Evolutionary conservation across 805 yeast genomes (phyloP).

Genomic region (Ogataea nakhonphanomensis): DNA sequence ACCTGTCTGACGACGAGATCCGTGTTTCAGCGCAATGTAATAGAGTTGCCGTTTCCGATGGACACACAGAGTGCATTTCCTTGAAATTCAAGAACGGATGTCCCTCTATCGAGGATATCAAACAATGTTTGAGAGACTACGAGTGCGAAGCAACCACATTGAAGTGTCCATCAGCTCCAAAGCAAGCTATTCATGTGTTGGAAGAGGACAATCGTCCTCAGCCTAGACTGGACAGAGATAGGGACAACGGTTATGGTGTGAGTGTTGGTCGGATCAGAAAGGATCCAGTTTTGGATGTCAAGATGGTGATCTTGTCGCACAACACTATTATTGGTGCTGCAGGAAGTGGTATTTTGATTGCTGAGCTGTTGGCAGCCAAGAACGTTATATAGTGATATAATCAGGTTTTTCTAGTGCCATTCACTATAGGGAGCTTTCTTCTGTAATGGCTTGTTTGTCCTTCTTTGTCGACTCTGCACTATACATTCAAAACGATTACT

Average conservation of each 20-base stretch:
- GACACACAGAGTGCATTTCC: constrained; percentile 94
- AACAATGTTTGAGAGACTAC: constrained; percentile 65
- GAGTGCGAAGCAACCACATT: constrained; percentile 77
- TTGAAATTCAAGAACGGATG: constrained; percentile 78
- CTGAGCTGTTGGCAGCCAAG: constrained; percentile 81
- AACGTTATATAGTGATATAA: constrained; percentile 49
- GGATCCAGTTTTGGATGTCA: constrained; percentile 89
- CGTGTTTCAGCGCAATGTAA: constrained; percentile 94
- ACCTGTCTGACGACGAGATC: constrained; percentile 64
- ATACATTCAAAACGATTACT: too few species aligned
- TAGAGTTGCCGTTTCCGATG: constrained; percentile 95
- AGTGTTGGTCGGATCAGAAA: constrained; percentile 92
- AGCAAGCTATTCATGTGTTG: constrained; percentile 84
- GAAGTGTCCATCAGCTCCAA: constrained; percentile 90
- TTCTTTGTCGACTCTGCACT: too few species aligned
- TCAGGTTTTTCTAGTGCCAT: too few species aligned
- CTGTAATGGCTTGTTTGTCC: too few species aligned
- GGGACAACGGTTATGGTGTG: constrained; percentile 92
- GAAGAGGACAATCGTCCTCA: constrained; percentile 95
- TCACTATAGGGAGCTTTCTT: too few species aligned
- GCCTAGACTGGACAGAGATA: constrained; percentile 94
- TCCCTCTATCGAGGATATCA: constrained; percentile 80
- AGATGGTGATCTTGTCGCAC: constrained; percentile 96
- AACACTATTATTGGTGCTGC: constrained; percentile 99
- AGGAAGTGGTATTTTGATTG: constrained; percentile 95